A percentile compares a stretch with the other conserved stretches of the same genome.
phyloP scores from a whole-genome alignment of 176 grass and related monocot genomes.

The Tuctoria greenei region DNA sequence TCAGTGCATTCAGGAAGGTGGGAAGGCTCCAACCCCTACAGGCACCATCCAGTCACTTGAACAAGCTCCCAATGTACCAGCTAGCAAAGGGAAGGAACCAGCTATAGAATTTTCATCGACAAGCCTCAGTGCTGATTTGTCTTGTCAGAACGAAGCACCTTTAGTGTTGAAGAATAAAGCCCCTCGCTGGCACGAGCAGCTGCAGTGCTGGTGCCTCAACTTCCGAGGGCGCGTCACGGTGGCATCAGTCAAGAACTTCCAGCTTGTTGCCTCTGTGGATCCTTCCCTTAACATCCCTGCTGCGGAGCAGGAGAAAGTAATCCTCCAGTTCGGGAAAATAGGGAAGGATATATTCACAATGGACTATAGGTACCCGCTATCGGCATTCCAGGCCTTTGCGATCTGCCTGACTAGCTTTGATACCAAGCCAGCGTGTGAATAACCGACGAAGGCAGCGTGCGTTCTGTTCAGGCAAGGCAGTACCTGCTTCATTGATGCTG shows the following conservation, averaged over 20 bases:
- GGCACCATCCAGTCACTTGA: constrained; percentile 65
- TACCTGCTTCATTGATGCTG: constrained; percentile 19
- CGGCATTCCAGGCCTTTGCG: constrained; percentile 86
- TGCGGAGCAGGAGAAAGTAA: constrained; percentile 79
- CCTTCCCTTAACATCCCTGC: constrained; percentile 55
- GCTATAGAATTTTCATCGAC: constrained; percentile 49
- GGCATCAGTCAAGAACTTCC: constrained; percentile 96
- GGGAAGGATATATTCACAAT: constrained; percentile 99
- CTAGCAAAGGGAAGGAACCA: constrained; percentile 59
- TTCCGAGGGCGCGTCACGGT: constrained; percentile 92
- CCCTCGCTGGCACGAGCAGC: constrained; percentile 93
- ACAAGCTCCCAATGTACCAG: constrained; percentile 39
- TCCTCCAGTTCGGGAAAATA: constrained; percentile 95
- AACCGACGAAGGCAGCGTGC: neutral
- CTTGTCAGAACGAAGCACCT: constrained; percentile 34
- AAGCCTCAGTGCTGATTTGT: constrained; percentile 44
- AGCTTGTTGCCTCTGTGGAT: constrained; percentile 76
- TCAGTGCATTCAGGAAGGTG: constrained; percentile 61
- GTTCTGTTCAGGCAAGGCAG: neutral
- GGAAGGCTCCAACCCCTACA: constrained; percentile 69
- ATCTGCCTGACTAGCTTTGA: constrained; percentile 98
- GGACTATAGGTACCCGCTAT: constrained; percentile 93
- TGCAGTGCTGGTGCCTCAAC: constrained; percentile 99
- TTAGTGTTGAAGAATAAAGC: constrained; percentile 91
- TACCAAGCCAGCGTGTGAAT: constrained; percentile 95